Evolutionary conservation across 768 basidiomycete species (phyloP).

Genomic region (Suillus weaverae): DNA sequence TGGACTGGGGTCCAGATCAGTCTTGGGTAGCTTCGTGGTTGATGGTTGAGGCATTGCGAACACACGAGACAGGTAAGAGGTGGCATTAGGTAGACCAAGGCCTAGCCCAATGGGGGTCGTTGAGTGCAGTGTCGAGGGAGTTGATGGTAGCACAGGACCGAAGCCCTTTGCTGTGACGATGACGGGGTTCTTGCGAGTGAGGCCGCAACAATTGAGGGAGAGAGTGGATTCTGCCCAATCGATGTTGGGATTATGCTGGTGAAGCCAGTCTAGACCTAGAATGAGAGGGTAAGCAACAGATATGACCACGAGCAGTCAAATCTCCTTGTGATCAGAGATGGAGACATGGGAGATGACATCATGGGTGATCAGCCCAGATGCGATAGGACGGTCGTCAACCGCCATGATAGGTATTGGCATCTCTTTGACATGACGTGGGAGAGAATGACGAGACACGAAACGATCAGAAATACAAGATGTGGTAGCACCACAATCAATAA

Average conservation of each 20-base stretch:
- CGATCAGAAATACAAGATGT: too few species aligned
- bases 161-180: constrained; percentile 21
- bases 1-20: too few species aligned
- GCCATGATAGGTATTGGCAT: too few species aligned
- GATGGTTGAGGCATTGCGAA: too few species aligned
- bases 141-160: constrained; percentile 31
- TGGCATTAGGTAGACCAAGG: constrained; percentile 21
- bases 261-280: constrained; percentile 4
- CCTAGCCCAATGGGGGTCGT: constrained; percentile 3
- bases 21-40: too few species aligned
- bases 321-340: constrained; percentile 29
- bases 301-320: constrained; percentile 30
- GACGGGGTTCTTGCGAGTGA: constrained; percentile 18
- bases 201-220: constrained; percentile 23
- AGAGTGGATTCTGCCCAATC: constrained; percentile 8
- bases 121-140: neutral
- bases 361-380: constrained; percentile 41
- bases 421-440: too few species aligned
- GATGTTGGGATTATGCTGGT: constrained; percentile 4
- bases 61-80: too few species aligned
- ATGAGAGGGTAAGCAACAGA: constrained; percentile 34
- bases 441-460: too few species aligned
- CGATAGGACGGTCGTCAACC: constrained; percentile 39
- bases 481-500: too few species aligned
- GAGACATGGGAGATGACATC: constrained; percentile 33